phyloP scores from a whole-genome alignment of 805 yeast species.

The Candida sithepensis region DNA sequence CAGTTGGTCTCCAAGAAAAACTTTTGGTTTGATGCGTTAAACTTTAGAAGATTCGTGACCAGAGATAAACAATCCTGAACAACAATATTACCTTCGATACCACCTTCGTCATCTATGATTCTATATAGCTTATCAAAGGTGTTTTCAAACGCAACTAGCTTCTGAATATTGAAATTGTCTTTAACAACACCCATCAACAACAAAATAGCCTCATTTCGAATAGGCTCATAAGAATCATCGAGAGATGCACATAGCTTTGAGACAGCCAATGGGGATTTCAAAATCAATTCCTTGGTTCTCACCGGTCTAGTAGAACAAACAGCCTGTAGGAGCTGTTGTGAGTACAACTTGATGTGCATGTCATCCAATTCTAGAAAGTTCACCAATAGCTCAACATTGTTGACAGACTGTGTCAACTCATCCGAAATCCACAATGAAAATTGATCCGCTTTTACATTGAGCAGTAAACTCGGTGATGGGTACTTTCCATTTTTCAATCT shows the following conservation, averaged over 20 bases:
- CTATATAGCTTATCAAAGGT: constrained; percentile 78
- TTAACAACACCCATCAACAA: constrained; percentile 80
- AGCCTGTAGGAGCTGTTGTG: constrained; percentile 82
- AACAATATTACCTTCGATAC: constrained; percentile 81
- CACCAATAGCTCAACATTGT: constrained; percentile 43
- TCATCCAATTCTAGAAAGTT: constrained; percentile 47
- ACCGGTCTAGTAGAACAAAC: constrained; percentile 71
- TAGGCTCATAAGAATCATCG: constrained; percentile 72
- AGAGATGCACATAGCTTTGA: constrained; percentile 65
- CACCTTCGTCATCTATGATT: constrained; percentile 86
- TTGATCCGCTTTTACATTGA: constrained; percentile 63
- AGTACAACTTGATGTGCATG: constrained; percentile 75
- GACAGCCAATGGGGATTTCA: constrained; percentile 73
- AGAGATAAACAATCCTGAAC: constrained; percentile 86
- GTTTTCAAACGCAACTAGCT: constrained; percentile 90
- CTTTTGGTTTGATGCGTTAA: constrained; percentile 87
- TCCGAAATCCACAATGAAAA: constrained; percentile 95
- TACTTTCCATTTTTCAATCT: constrained; percentile 73
- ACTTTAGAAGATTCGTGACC: constrained; percentile 66
- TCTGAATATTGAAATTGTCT: constrained; percentile 82
- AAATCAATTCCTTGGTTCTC: constrained; percentile 68
- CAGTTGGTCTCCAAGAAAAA: constrained; percentile 84
- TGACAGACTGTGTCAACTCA: constrained; percentile 69
- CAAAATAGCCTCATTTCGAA: constrained; percentile 82
- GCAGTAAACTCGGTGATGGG: constrained; percentile 66